Conservation (phyloP, 169 alveolate genomes). For the Plasmodium gonderi region DNA sequence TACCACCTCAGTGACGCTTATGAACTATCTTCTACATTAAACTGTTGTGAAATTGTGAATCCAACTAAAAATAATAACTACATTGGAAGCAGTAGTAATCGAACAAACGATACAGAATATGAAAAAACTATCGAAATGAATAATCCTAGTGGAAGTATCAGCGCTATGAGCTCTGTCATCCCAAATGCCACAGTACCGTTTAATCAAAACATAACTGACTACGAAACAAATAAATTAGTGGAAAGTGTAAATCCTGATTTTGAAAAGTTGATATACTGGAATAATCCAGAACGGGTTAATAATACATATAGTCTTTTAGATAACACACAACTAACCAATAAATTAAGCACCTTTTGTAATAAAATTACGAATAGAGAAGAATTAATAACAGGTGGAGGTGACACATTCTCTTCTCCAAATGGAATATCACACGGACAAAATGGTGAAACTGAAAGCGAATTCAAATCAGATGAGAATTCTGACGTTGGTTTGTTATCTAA, state of each 20-base stretch:
- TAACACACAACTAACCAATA: slow-evolving; percentile 1
- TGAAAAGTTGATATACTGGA: not conserved
- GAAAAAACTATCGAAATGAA: too few relatives aligned
- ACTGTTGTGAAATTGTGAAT: too few relatives aligned
- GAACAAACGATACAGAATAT: too few relatives aligned
- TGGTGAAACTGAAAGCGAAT: not conserved
- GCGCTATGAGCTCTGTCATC: too few relatives aligned
- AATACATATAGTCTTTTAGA: slow-evolving; percentile 1
- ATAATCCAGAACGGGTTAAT: not conserved
- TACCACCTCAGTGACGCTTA: too few relatives aligned
- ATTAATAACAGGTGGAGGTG: not conserved
- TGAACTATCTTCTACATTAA: too few relatives aligned
- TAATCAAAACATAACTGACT: not conserved
- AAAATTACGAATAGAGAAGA: not conserved
- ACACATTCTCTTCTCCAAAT: too few relatives aligned
- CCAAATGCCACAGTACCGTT: not conserved
- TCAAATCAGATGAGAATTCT: not conserved
- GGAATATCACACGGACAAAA: not conserved
- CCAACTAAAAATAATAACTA: too few relatives aligned
- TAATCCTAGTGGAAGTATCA: too few relatives aligned
- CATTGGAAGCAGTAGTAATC: too few relatives aligned
- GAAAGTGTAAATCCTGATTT: not conserved
- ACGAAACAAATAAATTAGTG: not conserved
- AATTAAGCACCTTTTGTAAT: slow-evolving; percentile 1
- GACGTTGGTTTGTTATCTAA: not conserved